Evolutionary conservation across 2,329 filamentous ascomycete genomes (phyloP).

Genomic region (Calonectria hongkongensis): DNA sequence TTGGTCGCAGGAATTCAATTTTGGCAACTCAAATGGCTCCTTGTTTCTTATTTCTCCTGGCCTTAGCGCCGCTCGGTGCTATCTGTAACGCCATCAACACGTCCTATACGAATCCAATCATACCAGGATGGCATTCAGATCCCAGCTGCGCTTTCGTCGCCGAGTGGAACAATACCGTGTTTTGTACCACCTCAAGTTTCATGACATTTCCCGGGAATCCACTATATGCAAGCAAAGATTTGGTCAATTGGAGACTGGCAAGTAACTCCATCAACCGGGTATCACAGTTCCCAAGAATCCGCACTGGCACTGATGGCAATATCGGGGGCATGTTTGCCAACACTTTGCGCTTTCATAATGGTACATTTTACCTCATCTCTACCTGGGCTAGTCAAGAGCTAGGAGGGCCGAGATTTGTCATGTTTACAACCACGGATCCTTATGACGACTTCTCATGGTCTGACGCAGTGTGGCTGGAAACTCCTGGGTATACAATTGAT

Average conservation of each 20-base stretch:
- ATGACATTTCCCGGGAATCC: not conserved
- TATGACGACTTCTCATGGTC: conserved; percentile 1
- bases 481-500: not conserved
- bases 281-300: not conserved
- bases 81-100: not conserved
- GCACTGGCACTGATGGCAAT: not conserved
- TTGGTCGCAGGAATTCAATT: too few relatives aligned
- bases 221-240: not conserved
- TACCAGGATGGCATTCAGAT: conserved; percentile 5
- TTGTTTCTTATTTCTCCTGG: not conserved
- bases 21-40: not conserved
- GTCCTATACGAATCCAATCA: not conserved
- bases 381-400: not conserved
- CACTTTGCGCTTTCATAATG: conserved; percentile 2
- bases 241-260: not conserved
- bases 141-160: not conserved
- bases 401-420: not conserved
- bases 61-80: not conserved
- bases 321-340: not conserved
- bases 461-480: not conserved
- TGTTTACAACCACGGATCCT: not conserved
- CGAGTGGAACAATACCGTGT: not conserved
- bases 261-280: not conserved
- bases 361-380: not conserved
- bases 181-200: not conserved